A percentile compares a stretch with the other conserved stretches of the same genome.
Conservation (phyloP, 106 monocot genomes). For the Cymbidium sinense region DNA sequence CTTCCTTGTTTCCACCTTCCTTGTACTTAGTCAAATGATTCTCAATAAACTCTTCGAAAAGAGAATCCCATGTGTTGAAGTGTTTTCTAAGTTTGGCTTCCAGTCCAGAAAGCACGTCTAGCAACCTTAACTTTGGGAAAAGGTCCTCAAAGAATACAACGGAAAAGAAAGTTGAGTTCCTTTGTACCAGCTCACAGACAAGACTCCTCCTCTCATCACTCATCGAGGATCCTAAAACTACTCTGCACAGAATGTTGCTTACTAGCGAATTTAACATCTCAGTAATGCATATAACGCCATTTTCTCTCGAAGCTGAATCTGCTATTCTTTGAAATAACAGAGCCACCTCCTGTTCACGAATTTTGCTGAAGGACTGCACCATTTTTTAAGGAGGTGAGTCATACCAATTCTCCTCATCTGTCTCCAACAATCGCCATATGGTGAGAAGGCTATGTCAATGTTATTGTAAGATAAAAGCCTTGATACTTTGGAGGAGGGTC, state of each 20-base stretch:
- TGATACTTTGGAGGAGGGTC: background rate
- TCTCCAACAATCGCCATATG: slow-evolving; percentile 27
- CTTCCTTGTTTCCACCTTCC: too few relatives aligned
- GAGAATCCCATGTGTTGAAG: slow-evolving; percentile 18
- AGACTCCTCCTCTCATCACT: background rate
- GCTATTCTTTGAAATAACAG: slow-evolving; percentile 4
- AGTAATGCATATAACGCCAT: background rate
- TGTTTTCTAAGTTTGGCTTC: slow-evolving; percentile 6
- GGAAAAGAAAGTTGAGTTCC: background rate
- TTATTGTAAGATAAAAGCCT: background rate
- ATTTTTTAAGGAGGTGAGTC: slow-evolving; percentile 9
- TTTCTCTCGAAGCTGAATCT: background rate
- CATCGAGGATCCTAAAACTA: background rate
- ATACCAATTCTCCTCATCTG: slow-evolving; percentile 12
- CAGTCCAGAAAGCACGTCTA: slow-evolving; percentile 17
- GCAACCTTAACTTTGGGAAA: slow-evolving; percentile 29
- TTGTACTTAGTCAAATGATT: slow-evolving; percentile 1
- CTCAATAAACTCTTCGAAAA: slow-evolving; percentile 31
- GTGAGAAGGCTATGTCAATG: slow-evolving; percentile 13
- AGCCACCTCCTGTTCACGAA: slow-evolving; percentile 13
- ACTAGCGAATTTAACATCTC: background rate
- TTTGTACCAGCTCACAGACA: background rate
- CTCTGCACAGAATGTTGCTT: slow-evolving; percentile 4
- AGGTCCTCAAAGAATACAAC: slow-evolving; percentile 14
- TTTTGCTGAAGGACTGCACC: background rate